A percentile compares a stretch with the other conserved stretches of the same genome.
Evolutionary conservation across 2,329 filamentous ascomycete genomes (phyloP).

Genomic region (Phaeosphaeria sp.): DNA sequence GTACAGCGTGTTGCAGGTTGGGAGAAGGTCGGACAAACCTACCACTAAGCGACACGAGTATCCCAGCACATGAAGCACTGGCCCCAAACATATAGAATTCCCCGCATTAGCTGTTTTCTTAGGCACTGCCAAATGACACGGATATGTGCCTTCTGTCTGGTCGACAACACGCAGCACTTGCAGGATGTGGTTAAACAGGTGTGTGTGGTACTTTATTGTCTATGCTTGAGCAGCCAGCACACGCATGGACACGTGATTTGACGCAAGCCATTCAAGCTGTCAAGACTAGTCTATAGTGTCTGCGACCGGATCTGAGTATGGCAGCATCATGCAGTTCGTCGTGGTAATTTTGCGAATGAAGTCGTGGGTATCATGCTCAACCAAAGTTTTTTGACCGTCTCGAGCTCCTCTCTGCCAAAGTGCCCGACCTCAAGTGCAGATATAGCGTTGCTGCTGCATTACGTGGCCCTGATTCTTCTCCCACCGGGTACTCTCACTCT

Average conservation of each 20-base stretch:
- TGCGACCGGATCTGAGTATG: neutral
- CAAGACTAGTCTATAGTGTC: neutral
- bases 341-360: neutral
- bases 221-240: neutral
- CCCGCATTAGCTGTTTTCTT: neutral
- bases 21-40: neutral
- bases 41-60: neutral
- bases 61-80: neutral
- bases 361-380: conserved; percentile 8
- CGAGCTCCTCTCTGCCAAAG: neutral
- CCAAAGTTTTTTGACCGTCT: neutral
- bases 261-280: neutral
- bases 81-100: neutral
- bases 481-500: conserved; percentile 22
- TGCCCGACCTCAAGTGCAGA: neutral
- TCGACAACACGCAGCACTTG: neutral
- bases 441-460: neutral
- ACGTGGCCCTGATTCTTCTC: neutral
- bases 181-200: no score
- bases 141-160: neutral
- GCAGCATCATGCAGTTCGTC: neutral
- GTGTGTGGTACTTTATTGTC: neutral
- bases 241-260: neutral
- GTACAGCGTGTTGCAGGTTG: neutral
- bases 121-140: neutral